Evolutionary conservation across 148 eudicot species (phyloP).

Genomic region (Rhododendron williamsianum): DNA sequence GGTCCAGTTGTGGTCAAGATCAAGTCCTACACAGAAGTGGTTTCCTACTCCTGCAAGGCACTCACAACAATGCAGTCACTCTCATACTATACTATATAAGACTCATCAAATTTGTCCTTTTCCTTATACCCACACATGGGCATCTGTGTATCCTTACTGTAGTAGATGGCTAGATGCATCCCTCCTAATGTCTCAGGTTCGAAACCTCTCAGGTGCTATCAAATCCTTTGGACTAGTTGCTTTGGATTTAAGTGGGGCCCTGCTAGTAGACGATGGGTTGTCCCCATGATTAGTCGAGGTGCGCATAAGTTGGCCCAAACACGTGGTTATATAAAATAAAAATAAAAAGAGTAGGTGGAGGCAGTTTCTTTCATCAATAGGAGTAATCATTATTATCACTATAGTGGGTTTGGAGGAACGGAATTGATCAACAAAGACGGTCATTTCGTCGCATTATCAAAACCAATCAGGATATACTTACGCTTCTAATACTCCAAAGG

Average conservation of each 20-base stretch:
- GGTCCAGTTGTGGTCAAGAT: background rate
- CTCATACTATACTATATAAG: background rate
- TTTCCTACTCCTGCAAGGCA: background rate
- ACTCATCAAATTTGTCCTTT: background rate
- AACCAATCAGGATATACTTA: background rate
- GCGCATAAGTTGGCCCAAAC: background rate
- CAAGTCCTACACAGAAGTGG: background rate
- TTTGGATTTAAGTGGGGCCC: background rate
- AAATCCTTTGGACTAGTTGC: background rate
- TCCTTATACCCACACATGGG: background rate
- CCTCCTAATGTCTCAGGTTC: background rate
- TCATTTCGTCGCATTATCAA: background rate
- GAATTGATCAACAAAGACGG: background rate
- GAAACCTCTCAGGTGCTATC: background rate
- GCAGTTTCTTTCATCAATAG: background rate
- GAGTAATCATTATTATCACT: background rate
- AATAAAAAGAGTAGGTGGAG: background rate
- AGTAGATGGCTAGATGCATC: background rate
- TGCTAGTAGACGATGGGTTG: too few relatives aligned
- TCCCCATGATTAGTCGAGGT: background rate
- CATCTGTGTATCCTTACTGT: background rate
- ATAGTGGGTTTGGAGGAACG: background rate
- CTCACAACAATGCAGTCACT: background rate
- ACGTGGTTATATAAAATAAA: too few relatives aligned
- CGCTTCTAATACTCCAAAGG: background rate